phyloP scores from a whole-genome alignment of 495 filamentous ascomycete species.

The Lineolata rhizophorae region DNA sequence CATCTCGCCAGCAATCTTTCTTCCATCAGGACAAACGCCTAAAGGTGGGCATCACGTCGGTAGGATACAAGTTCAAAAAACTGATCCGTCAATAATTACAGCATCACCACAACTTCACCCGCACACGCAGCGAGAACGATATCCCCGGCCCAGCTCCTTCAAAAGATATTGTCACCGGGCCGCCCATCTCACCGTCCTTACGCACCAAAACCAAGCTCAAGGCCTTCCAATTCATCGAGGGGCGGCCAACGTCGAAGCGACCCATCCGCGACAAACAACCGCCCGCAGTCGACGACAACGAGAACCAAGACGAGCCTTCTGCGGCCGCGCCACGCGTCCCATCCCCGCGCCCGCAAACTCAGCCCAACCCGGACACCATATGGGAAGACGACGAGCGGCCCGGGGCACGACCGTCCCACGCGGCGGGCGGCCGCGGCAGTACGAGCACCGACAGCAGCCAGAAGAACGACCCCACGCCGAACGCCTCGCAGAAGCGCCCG shows the following conservation, averaged over 20 bases:
- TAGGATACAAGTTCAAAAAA: background rate
- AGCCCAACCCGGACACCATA: too few species aligned
- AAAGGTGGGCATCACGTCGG: constrained; percentile 5
- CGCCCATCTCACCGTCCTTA: constrained; percentile 25
- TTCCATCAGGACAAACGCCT: constrained; percentile 19
- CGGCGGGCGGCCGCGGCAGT: background rate
- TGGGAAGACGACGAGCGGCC: too few species aligned
- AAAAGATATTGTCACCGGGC: constrained; percentile 7
- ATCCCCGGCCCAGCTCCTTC: constrained; percentile 5
- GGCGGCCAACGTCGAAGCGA: constrained; percentile 12
- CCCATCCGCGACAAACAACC: too few species aligned
- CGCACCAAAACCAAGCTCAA: constrained; percentile 36
- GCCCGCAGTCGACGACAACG: constrained; percentile 4
- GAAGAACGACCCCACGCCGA: background rate
- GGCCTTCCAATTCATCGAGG: constrained; percentile 29
- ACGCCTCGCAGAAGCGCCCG: background rate
- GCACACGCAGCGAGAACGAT: constrained; percentile 5
- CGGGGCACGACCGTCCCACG: too few species aligned
- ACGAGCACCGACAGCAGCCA: background rate
- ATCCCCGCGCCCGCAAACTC: background rate
- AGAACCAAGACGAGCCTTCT: constrained; percentile 14
- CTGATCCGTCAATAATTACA: constrained; percentile 3
- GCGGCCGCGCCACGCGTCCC: background rate
- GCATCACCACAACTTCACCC: constrained; percentile 9
- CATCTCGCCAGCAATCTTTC: constrained; percentile 24